Conservation (phyloP, 139 green algal species). For the Micromonas pusilla region DNA sequence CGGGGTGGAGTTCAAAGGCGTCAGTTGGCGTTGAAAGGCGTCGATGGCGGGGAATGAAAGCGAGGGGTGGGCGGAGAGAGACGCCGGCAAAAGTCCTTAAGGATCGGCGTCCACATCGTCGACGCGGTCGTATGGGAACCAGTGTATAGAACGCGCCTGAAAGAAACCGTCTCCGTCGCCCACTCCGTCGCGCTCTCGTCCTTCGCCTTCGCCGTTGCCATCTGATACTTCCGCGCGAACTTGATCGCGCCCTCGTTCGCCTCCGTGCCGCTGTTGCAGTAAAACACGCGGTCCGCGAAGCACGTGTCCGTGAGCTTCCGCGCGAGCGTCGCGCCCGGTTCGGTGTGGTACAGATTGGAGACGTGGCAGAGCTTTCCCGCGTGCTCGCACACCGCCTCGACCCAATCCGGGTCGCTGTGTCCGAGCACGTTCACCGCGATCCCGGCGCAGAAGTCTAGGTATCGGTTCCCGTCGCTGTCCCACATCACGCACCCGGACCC, state of each 20-base stretch:
- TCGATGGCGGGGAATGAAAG: too few relatives aligned
- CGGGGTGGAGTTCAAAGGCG: too few relatives aligned
- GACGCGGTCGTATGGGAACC: too few relatives aligned
- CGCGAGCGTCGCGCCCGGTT: conserved; percentile 75
- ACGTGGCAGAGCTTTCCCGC: conserved; percentile 71
- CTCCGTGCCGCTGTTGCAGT: conserved; percentile 94
- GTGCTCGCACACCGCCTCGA: conserved; percentile 72
- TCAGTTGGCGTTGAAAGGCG: too few relatives aligned
- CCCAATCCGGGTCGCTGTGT: conserved; percentile 76
- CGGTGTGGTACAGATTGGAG: conserved; percentile 95
- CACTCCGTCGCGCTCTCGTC: conserved; percentile 50
- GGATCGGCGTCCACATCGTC: too few relatives aligned
- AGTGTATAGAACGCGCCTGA: too few relatives aligned
- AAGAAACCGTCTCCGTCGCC: conserved; percentile 78
- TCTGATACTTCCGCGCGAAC: conserved; percentile 91
- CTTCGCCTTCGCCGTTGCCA: conserved; percentile 44
- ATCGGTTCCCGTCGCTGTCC: conserved; percentile 70
- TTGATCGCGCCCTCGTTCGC: conserved; percentile 99
- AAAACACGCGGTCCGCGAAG: conserved; percentile 95
- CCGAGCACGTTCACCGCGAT: conserved; percentile 97
- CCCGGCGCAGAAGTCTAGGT: conserved; percentile 91
- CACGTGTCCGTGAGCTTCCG: conserved; percentile 68
- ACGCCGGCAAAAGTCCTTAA: too few relatives aligned
- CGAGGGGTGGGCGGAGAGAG: too few relatives aligned
- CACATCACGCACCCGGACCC: conserved; percentile 74